phyloP scores from a whole-genome alignment of 202 grass and related monocot genomes.

The Setaria italica region DNA sequence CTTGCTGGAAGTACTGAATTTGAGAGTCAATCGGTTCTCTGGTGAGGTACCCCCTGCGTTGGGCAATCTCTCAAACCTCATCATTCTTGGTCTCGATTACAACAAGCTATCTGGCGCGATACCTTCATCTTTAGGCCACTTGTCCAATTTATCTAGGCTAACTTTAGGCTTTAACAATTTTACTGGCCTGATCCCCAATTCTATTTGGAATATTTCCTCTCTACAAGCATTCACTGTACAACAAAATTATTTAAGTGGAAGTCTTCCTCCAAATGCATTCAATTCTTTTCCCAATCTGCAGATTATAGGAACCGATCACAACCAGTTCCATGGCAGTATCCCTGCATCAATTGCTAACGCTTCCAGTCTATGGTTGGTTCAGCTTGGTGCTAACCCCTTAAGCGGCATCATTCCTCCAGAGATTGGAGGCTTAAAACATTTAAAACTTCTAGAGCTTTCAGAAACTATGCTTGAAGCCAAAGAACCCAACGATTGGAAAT shows the following conservation, averaged over 20 bases:
- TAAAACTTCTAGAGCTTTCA: not conserved
- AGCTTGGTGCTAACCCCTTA: slow-evolving; percentile 15
- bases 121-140: slow-evolving; percentile 30
- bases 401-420: slow-evolving; percentile 35
- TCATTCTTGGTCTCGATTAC: not conserved
- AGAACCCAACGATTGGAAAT: slow-evolving; percentile 30
- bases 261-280: slow-evolving; percentile 41
- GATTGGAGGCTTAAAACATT: not conserved
- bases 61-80: not conserved
- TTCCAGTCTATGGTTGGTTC: rapidly evolving
- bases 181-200: slow-evolving; percentile 2
- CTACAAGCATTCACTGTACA: slow-evolving; percentile 29
- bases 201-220: slow-evolving; percentile 21
- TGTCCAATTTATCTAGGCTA: slow-evolving; percentile 42
- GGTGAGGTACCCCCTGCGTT: slow-evolving; percentile 6
- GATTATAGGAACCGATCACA: not conserved
- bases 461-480: slow-evolving; percentile 17
- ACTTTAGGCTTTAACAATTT: slow-evolving; percentile 23
- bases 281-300: not conserved
- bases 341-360: slow-evolving; percentile 37
- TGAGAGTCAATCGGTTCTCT: not conserved
- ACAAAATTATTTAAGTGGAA: slow-evolving; percentile 39
- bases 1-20: not conserved
- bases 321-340: slow-evolving; percentile 42
- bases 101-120: slow-evolving; percentile 17